Conservation (phyloP, 73 alveolate genomes). For the Paramecium biaurelia region DNA sequence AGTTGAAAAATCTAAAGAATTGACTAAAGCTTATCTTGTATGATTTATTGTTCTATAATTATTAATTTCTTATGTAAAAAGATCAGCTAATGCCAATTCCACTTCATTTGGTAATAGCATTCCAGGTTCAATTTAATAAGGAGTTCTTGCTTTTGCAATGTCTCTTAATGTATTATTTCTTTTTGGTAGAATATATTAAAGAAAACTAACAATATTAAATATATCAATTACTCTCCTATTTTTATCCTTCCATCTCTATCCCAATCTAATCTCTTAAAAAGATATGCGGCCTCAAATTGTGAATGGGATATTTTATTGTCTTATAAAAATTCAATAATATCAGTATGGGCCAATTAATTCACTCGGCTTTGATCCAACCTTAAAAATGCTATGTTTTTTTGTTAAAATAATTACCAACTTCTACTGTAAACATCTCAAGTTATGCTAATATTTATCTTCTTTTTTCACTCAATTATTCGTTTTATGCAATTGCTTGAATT, state of each 20-base stretch:
- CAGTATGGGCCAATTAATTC: neutral
- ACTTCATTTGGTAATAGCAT: conserved; percentile 23
- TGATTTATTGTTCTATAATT: neutral
- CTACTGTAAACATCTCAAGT: neutral
- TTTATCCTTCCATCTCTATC: conserved; percentile 50
- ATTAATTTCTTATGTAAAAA: conserved; percentile 7
- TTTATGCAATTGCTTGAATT: conserved; percentile 9
- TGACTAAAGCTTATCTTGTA: neutral
- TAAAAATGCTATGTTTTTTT: neutral
- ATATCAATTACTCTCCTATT: neutral
- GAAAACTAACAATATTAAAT: neutral
- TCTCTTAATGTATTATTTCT: neutral
- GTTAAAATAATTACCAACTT: neutral
- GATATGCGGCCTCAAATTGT: conserved; percentile 31
- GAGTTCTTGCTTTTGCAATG: neutral
- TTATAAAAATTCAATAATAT: neutral
- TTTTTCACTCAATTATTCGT: neutral
- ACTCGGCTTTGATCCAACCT: conserved; percentile 8
- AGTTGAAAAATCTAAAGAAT: conserved; percentile 7
- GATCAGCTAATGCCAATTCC: neutral
- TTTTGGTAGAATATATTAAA: neutral
- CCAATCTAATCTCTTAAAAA: conserved; percentile 30
- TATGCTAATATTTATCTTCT: neutral
- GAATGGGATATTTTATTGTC: conserved; percentile 44
- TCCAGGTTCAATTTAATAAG: conserved; percentile 26